Evolutionary conservation across 1,139 yeast genomes (phyloP).

Genomic region (Blastobotrys malaysiensis): DNA sequence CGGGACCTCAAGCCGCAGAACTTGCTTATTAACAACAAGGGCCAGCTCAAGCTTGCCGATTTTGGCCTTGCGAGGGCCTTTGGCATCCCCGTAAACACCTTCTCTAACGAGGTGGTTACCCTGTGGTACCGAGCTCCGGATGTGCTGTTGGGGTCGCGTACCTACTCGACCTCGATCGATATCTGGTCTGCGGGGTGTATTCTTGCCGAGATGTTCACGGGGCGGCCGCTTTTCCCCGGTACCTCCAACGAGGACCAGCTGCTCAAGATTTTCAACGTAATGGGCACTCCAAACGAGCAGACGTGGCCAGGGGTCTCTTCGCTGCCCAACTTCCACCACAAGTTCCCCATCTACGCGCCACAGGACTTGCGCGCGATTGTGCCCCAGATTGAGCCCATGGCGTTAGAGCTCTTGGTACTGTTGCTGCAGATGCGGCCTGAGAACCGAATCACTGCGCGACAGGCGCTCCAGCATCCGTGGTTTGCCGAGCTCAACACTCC

Average conservation of each 20-base stretch:
- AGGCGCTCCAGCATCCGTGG: slow-evolving; percentile 94
- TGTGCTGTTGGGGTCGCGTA: slow-evolving; percentile 88
- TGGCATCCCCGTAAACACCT: slow-evolving; percentile 96
- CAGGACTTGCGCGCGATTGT: slow-evolving; percentile 76
- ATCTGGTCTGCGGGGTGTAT: slow-evolving; percentile 99
- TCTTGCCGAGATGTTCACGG: slow-evolving; percentile 96
- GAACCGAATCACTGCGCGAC: slow-evolving; percentile 81
- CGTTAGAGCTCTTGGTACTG: slow-evolving; percentile 69
- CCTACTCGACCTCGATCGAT: slow-evolving; percentile 93
- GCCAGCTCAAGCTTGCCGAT: slow-evolving; percentile 92
- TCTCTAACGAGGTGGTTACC: slow-evolving; percentile 95
- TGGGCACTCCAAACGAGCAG: slow-evolving; percentile 96
- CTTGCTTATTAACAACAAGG: slow-evolving; percentile 77
- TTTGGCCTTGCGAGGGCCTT: slow-evolving; percentile 96
- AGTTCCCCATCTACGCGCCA: slow-evolving; percentile 73
- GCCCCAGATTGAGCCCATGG: slow-evolving; percentile 72
- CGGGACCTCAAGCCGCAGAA: slow-evolving; percentile 96
- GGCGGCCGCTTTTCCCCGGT: slow-evolving; percentile 96
- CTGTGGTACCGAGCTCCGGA: slow-evolving; percentile 99
- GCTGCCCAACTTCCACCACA: slow-evolving; percentile 77
- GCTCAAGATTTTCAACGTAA: slow-evolving; percentile 76
- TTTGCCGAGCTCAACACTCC: slow-evolving; percentile 59
- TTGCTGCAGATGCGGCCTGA: slow-evolving; percentile 91
- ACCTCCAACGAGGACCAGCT: slow-evolving; percentile 93
- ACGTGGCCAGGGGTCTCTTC: slow-evolving; percentile 94